phyloP scores from a whole-genome alignment of 2,329 filamentous ascomycete genomes.

The Albifimbria verrucaria region DNA sequence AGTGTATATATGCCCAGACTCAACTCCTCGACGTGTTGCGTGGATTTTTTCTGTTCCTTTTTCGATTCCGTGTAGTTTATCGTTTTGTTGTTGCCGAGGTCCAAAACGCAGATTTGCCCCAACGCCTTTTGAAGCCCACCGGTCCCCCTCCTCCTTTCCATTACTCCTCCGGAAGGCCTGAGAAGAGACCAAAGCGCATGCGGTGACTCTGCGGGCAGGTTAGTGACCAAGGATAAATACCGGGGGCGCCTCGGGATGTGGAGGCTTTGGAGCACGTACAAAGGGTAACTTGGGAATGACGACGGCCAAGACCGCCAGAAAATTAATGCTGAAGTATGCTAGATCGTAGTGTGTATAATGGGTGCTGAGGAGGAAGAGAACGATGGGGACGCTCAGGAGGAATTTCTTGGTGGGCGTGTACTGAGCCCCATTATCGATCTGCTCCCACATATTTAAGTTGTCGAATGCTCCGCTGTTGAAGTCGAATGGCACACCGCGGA shows the following conservation, averaged over 20 bases:
- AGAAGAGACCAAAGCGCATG: constrained; percentile 73
- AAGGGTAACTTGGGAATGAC: constrained; percentile 95
- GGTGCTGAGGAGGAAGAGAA: constrained; percentile 92
- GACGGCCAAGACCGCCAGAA: constrained; percentile 84
- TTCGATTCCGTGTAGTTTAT: constrained; percentile 4
- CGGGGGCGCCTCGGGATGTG: neutral
- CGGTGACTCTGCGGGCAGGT: constrained; percentile 62
- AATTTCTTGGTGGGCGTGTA: constrained; percentile 99
- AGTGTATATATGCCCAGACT: constrained; percentile 23
- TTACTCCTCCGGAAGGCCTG: constrained; percentile 61
- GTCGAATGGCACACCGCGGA: constrained; percentile 95
- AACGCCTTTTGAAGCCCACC: neutral
- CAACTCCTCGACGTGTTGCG: neutral
- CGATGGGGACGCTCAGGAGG: constrained; percentile 87
- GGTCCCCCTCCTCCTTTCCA: neutral
- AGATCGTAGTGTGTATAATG: constrained; percentile 99
- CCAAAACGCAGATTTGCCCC: neutral
- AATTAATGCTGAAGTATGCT: constrained; percentile 96
- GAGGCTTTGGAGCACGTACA: constrained; percentile 54
- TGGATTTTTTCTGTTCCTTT: constrained; percentile 4
- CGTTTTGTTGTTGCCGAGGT: constrained; percentile 2
- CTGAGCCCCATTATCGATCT: constrained; percentile 98
- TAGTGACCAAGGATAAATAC: constrained; percentile 15
- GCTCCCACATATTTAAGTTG: constrained; percentile 99
- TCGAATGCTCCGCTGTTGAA: constrained; percentile 99